Evolutionary conservation across 306 rosid species (phyloP).

Genomic region (Rubus parviflorus): DNA sequence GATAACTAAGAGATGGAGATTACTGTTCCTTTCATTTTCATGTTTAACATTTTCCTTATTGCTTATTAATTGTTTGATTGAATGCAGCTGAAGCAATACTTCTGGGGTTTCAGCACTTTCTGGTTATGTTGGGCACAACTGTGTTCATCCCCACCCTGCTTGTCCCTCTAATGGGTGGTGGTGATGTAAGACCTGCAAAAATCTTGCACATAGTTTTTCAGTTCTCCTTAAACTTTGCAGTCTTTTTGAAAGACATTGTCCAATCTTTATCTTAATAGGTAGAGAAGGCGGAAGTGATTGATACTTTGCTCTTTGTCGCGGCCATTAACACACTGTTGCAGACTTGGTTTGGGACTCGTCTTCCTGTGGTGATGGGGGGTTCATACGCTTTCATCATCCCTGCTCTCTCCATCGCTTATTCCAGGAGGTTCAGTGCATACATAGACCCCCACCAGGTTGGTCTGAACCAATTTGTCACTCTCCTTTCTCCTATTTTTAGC

Average conservation of each 20-base stretch:
- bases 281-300: slow-evolving; percentile 82
- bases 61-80: background rate
- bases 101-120: slow-evolving; percentile 74
- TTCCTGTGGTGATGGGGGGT: slow-evolving; percentile 77
- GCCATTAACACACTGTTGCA: slow-evolving; percentile 79
- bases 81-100: slow-evolving; percentile 70
- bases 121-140: slow-evolving; percentile 75
- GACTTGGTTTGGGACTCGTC: slow-evolving; percentile 70
- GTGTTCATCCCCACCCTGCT: slow-evolving; percentile 60
- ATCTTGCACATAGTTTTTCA: background rate
- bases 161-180: slow-evolving; percentile 89
- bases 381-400: slow-evolving; percentile 77
- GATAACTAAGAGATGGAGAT: background rate
- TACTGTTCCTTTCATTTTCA: background rate
- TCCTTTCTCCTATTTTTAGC: background rate
- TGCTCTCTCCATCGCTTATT: slow-evolving; percentile 46
- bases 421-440: slow-evolving; percentile 46
- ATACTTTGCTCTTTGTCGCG: slow-evolving; percentile 70
- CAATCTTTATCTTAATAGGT: slow-evolving; percentile 37
- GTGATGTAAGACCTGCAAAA: slow-evolving; percentile 53
- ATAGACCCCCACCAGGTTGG: slow-evolving; percentile 67
- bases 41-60: background rate
- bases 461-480: slow-evolving; percentile 9
- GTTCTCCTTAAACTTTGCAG: background rate
- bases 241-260: background rate